phyloP scores from a whole-genome alignment of 2,329 filamentous ascomycete genomes.

The Magnaporthiopsis incrustans region DNA sequence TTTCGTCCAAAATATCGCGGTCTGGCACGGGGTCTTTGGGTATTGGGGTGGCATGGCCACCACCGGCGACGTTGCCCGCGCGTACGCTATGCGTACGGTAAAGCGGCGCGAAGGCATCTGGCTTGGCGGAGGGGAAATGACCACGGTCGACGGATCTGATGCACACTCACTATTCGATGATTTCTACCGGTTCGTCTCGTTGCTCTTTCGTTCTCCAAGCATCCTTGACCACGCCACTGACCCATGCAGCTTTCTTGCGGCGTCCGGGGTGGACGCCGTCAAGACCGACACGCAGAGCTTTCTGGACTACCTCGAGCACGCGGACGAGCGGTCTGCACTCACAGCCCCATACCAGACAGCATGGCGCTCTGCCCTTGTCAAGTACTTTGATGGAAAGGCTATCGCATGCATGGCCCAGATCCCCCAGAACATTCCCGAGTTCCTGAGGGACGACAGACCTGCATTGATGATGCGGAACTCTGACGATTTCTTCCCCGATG shows the following conservation, averaged over 20 bases:
- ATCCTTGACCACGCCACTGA: not conserved
- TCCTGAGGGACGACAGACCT: constrained; percentile 40
- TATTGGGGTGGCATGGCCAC: constrained; percentile 90
- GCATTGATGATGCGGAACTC: constrained; percentile 75
- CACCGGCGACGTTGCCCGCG: constrained; percentile 61
- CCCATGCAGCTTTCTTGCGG: constrained; percentile 52
- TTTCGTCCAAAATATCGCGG: constrained; percentile 73
- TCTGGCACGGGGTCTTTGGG: constrained; percentile 84
- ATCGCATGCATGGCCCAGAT: constrained; percentile 95
- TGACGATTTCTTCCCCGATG: constrained; percentile 83
- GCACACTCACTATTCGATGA: constrained; percentile 75
- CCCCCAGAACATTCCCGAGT: constrained; percentile 78
- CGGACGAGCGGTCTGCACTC: constrained; percentile 62
- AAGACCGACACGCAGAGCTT: constrained; percentile 94
- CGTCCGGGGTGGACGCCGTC: constrained; percentile 71
- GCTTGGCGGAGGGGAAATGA: constrained; percentile 56
- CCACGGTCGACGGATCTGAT: constrained; percentile 66
- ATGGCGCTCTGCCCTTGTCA: constrained; percentile 71
- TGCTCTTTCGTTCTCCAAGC: not conserved
- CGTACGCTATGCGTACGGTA: constrained; percentile 66
- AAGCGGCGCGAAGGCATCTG: constrained; percentile 40
- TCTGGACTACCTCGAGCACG: constrained; percentile 64
- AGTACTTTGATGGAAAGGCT: constrained; percentile 66
- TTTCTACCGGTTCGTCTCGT: constrained; percentile 57
- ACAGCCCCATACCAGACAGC: constrained; percentile 74